These are phyloP conservation scores for Fusarium sp. DNA, from an alignment of 2,329 filamentous ascomycete species.

Conservation along the genomic window DNA sequence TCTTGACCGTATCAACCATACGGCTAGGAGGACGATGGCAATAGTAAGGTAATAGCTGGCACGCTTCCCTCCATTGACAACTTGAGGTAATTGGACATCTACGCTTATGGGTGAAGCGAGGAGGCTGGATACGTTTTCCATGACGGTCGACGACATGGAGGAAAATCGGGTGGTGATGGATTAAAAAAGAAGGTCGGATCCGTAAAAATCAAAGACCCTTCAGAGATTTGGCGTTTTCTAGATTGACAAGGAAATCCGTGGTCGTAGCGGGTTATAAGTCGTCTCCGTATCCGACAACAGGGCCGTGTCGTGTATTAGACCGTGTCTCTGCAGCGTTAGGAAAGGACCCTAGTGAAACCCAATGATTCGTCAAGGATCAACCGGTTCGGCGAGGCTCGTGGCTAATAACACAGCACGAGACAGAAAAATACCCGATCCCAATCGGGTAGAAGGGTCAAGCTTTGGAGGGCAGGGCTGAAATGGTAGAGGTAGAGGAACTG, in stretches of 20 bases:
- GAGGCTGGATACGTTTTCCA: conserved; percentile 36
- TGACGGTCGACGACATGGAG: conserved; percentile 13
- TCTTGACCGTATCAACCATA: conserved; percentile 51
- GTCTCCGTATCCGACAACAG: not conserved
- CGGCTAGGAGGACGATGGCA: conserved; percentile 47
- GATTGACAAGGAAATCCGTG: conserved; percentile 15
- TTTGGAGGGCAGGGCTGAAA: not conserved
- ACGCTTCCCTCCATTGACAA: conserved; percentile 43
- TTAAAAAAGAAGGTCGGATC: not conserved
- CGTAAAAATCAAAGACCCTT: not conserved
- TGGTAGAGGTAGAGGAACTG: not conserved
- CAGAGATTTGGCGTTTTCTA: not conserved
- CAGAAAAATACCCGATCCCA: conserved; percentile 16
- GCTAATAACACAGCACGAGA: conserved; percentile 14
- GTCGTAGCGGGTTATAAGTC: conserved; percentile 30
- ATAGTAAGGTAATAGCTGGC: conserved; percentile 55
- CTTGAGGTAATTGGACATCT: conserved; percentile 37
- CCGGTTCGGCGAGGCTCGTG: conserved; percentile 22
- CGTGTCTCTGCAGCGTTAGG: conserved; percentile 30
- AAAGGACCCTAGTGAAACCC: conserved; percentile 14
- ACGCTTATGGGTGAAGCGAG: conserved; percentile 26
- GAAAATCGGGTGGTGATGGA: not conserved
- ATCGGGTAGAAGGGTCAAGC: conserved; percentile 2
- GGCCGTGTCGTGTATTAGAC: conserved; percentile 23
- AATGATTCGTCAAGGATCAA: conserved; percentile 18